Evolutionary conservation across 2,329 filamentous ascomycete genomes (phyloP), one percentile per base, ranked within the genome.

Genomic region (Thelonectria blattea): DNA sequence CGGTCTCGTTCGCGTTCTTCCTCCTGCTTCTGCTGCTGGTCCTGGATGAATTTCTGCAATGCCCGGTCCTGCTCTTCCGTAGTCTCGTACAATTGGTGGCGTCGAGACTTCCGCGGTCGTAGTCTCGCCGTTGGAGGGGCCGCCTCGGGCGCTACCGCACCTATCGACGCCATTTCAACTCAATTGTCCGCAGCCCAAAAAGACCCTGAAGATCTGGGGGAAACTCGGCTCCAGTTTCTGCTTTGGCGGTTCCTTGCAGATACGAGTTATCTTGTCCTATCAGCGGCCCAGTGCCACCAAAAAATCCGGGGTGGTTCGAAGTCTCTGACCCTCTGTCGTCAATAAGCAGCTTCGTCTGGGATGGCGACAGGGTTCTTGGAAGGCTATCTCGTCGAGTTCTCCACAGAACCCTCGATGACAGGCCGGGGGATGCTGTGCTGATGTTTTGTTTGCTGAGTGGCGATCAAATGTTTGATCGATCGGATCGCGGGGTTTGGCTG

Each of bases 11-110:
- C 45, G 8, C 37, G 50, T 24, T 53, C 37, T 41, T 63, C 42
- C 27, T 58, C 50, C 12, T 58, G 63, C 27, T 59, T 59, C 27
- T 58, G 51, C 27, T 65, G 52, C 42, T 56, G 60, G 27, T 65
- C 59, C 43, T 65, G 57, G 45, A 68, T 47, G 22, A 56, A 56
- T 14, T 50, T 45, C 45, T 56, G 53, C 53, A 56, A 24, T 11
- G 53, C 53, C 30, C 43, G 42, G 22, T 52, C 41, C 24, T 47
- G 42, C 20, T 52, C 39, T 20, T 58, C 55, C 14, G 49, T 52
- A 17, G 42, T 41, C 41, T 58, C 32, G 18, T 52, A 53, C 12
- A 32, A 14, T 4, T 12, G 18, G 27, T 34, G 32, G 22, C 32
- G 42, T n/a, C 30, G 34, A 30, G 4, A 42, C 18, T 27, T 52